Percentiles rank a stretch among this genome's conserved stretches.
Conservation (phyloP, 2,329 filamentous ascomycete species). For the Amauroascus verrucosus region DNA sequence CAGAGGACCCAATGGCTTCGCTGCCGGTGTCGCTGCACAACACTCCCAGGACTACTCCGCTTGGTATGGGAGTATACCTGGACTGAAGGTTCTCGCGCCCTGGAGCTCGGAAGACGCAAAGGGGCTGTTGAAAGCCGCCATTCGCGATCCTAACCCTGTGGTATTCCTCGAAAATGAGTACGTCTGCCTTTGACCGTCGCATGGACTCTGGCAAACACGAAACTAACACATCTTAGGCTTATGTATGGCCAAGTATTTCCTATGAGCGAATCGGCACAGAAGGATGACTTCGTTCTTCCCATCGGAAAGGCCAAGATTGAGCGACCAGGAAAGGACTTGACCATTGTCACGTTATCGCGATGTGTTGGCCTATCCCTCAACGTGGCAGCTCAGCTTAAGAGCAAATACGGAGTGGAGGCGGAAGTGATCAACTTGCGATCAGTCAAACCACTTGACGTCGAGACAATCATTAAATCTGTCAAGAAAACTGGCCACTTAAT, state of each 20-base stretch:
- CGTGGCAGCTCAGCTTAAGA: conserved; percentile 84
- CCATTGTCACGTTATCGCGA: conserved; percentile 87
- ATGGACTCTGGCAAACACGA: neutral
- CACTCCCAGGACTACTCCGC: conserved; percentile 98
- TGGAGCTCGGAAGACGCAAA: conserved; percentile 98
- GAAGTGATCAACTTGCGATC: conserved; percentile 98
- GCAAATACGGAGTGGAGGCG: conserved; percentile 88
- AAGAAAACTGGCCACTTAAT: conserved; percentile 97
- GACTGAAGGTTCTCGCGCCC: conserved; percentile 89
- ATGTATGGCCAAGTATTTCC: conserved; percentile 91
- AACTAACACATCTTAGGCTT: conserved; percentile 36
- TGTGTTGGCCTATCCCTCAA: conserved; percentile 85
- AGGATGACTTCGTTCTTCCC: conserved; percentile 90
- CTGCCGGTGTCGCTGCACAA: conserved; percentile 87
- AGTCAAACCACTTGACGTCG: conserved; percentile 90
- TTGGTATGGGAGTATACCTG: conserved; percentile 97
- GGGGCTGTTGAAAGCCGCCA: conserved; percentile 93
- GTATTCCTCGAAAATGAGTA: conserved; percentile 78
- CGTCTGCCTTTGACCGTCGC: conserved; percentile 16
- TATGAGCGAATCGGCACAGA: conserved; percentile 94
- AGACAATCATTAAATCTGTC: conserved; percentile 89
- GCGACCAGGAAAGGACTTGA: conserved; percentile 88
- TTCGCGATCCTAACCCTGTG: conserved; percentile 95
- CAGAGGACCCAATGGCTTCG: conserved; percentile 97
- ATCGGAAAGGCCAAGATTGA: conserved; percentile 99